A percentile compares a stretch with the other conserved stretches of the same genome.
These are phyloP conservation scores for Withania somnifera DNA, from an alignment of 305 asterid genomes.

Conservation along the genomic window DNA sequence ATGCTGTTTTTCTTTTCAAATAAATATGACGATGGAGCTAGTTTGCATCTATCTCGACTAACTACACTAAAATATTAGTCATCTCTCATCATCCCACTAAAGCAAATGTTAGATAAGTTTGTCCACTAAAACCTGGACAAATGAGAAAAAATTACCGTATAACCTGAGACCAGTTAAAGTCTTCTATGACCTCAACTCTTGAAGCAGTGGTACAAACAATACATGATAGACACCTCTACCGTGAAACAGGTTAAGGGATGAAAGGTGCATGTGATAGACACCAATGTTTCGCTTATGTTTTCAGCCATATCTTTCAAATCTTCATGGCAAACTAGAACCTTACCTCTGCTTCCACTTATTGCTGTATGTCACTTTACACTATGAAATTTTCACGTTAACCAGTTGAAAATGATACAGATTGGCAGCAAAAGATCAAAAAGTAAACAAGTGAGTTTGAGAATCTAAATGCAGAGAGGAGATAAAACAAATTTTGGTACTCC, in stretches of 20 bases:
- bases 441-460: neutral
- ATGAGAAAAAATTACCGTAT: neutral
- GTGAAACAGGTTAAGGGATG: neutral
- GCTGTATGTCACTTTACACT: neutral
- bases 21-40: neutral
- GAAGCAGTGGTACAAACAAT: neutral
- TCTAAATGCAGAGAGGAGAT: neutral
- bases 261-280: neutral
- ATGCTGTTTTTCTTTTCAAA: too few relatives aligned
- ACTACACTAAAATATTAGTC: neutral
- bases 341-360: constrained; percentile 1
- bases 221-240: neutral
- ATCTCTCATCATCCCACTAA: neutral
- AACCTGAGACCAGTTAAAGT: too few relatives aligned
- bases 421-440: neutral
- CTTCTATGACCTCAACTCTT: neutral
- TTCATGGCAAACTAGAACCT: neutral
- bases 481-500: neutral
- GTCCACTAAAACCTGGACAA: neutral
- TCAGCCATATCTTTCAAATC: neutral
- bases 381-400: neutral
- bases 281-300: neutral
- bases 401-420: neutral
- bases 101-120: neutral
- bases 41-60: too few relatives aligned